Conservation (phyloP, 495 filamentous ascomycete species). For the Darksidea phi region DNA sequence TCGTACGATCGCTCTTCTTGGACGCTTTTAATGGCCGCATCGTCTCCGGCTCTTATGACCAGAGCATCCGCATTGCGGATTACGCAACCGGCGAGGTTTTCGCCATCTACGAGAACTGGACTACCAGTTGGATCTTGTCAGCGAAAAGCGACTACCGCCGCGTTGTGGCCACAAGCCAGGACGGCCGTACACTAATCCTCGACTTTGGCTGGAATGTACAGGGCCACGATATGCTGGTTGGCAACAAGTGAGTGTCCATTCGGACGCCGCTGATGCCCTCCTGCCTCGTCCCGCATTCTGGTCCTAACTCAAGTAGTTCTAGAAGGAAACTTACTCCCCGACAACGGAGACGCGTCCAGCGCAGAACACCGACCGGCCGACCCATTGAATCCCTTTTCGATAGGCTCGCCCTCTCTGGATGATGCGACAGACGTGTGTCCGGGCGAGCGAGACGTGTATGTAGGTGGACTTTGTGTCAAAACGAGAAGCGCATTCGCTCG, state of each 20-base stretch:
- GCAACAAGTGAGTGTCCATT: neutral
- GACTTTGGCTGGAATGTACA: constrained; percentile 64
- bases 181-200: constrained; percentile 85
- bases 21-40: constrained; percentile 80
- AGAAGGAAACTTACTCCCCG: too few relatives aligned
- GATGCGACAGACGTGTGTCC: too few relatives aligned
- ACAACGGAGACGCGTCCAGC: too few relatives aligned
- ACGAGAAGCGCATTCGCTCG: too few relatives aligned
- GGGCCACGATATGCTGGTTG: constrained; percentile 28
- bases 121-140: constrained; percentile 90
- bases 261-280: neutral
- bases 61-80: constrained; percentile 88
- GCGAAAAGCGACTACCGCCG: constrained; percentile 93
- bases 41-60: constrained; percentile 90
- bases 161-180: constrained; percentile 90
- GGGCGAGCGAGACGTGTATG: too few relatives aligned
- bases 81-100: constrained; percentile 69
- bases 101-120: constrained; percentile 82
- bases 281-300: too few relatives aligned
- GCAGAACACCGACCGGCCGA: too few relatives aligned
- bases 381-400: too few relatives aligned
- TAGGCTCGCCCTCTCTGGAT: too few relatives aligned
- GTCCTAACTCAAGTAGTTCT: too few relatives aligned
- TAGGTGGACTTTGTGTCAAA: too few relatives aligned
- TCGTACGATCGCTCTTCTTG: constrained; percentile 86